Conservation (phyloP, 257 asterid species). For the Fraxinus anomala region DNA sequence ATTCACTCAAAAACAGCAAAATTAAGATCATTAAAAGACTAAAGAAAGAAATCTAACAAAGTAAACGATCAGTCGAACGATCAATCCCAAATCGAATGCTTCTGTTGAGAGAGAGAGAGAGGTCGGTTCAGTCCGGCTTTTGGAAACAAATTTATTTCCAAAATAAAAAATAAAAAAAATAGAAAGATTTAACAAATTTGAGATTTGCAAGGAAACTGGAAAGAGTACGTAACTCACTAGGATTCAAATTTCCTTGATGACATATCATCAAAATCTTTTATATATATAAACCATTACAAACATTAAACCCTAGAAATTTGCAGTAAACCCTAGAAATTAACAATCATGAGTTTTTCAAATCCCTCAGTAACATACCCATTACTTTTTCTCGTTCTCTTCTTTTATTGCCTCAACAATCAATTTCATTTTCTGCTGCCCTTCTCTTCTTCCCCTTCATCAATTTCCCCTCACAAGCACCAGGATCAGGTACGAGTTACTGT, state of each 20-base stretch:
- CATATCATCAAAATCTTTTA: too few relatives aligned
- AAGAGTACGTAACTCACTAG: not conserved
- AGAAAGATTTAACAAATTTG: not conserved
- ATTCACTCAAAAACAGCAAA: not conserved
- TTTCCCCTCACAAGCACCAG: slow-evolving; percentile 22
- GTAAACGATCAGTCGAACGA: too few relatives aligned
- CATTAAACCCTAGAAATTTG: not conserved
- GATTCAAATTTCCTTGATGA: not conserved
- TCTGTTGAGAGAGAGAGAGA: too few relatives aligned
- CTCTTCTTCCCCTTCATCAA: not conserved
- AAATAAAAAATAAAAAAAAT: too few relatives aligned
- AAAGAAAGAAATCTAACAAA: not conserved
- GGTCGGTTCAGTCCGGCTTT: too few relatives aligned
- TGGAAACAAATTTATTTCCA: too few relatives aligned
- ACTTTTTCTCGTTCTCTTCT: slow-evolving; percentile 21
- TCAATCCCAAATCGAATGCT: too few relatives aligned
- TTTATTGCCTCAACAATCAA: slow-evolving; percentile 31
- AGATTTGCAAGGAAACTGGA: not conserved
- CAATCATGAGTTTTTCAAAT: not conserved
- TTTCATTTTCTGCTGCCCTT: slow-evolving; percentile 30
- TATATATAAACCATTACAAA: not conserved
- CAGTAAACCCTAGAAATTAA: not conserved
- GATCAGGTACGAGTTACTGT: slow-evolving; percentile 6
- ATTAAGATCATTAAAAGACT: not conserved
- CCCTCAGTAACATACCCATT: slow-evolving; percentile 19